Evolutionary conservation across 2,329 filamentous ascomycete species (phyloP).

Genomic region (Botrytis cinerea): DNA sequence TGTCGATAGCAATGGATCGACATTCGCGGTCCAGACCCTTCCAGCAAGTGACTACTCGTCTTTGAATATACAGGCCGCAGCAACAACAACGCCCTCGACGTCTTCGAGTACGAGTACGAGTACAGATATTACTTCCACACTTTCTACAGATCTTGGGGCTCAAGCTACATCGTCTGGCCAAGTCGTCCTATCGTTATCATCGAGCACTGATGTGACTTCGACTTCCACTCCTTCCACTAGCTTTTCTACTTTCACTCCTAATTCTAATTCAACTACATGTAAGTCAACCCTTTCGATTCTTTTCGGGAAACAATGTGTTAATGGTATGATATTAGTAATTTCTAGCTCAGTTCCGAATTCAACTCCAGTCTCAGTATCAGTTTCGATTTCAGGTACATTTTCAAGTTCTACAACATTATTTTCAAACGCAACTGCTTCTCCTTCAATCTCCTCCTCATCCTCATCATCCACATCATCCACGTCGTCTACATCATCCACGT

Average conservation of each 20-base stretch:
- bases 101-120: constrained; percentile 17
- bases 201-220: constrained; percentile 30
- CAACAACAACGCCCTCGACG: constrained; percentile 24
- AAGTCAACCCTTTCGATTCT: constrained; percentile 25
- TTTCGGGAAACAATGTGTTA: constrained; percentile 16
- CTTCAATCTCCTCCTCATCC: constrained; percentile 28
- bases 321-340: constrained; percentile 38
- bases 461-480: not conserved
- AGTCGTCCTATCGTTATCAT: constrained; percentile 32
- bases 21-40: constrained; percentile 32
- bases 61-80: constrained; percentile 21
- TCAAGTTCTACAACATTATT: constrained; percentile 26
- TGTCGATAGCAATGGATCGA: constrained; percentile 39
- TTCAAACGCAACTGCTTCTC: constrained; percentile 19
- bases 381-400: constrained; percentile 28
- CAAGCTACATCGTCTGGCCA: constrained; percentile 23
- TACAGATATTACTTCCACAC: not conserved
- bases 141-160: constrained; percentile 17
- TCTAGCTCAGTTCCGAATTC: constrained; percentile 33
- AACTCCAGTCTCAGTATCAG: not conserved
- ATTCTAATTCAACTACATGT: constrained; percentile 41
- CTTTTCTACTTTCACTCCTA: constrained; percentile 37
- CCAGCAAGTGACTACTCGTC: constrained; percentile 20
- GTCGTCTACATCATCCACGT: not conserved
- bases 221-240: constrained; percentile 37